Percentiles rank a stretch among this genome's conserved stretches.
These are phyloP conservation scores for Lentinula raphanica DNA, from an alignment of 768 basidiomycete genomes.

Conservation along the genomic window DNA sequence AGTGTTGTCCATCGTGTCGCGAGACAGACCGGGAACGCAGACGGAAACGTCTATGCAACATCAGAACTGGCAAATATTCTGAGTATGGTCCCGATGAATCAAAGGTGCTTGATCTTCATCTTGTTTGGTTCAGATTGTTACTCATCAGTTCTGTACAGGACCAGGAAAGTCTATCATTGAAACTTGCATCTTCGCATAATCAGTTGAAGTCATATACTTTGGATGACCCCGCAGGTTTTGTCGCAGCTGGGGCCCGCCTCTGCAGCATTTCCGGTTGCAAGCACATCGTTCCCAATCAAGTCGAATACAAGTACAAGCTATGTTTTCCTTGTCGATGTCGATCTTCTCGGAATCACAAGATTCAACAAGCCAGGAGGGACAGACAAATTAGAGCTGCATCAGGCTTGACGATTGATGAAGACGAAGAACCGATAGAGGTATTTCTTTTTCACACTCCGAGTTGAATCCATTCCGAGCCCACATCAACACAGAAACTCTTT, in stretches of 20 bases:
- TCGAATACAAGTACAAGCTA: neutral
- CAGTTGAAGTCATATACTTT: neutral
- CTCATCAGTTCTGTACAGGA: neutral
- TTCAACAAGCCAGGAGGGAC: neutral
- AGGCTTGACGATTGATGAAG: neutral
- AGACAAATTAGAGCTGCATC: too few relatives aligned
- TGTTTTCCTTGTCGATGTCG: slow-evolving; percentile 1
- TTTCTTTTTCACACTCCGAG: neutral
- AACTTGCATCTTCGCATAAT: neutral
- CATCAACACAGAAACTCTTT: neutral
- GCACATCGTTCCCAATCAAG: neutral
- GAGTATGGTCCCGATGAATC: neutral
- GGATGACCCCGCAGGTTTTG: neutral
- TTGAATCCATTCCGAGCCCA: too few relatives aligned
- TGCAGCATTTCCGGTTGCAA: neutral
- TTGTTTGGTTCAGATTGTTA: neutral
- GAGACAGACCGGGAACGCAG: neutral
- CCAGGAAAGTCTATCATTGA: neutral
- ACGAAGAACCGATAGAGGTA: neutral
- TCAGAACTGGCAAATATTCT: neutral
- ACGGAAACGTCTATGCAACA: neutral
- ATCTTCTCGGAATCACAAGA: neutral
- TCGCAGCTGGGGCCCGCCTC: neutral
- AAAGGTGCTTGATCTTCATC: neutral
- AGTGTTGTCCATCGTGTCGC: slow-evolving; percentile 1